Evolutionary conservation across 768 basidiomycete genomes (phyloP), one percentile per base, ranked within the genome.

Genomic region (Phylloporus sp.): DNA sequence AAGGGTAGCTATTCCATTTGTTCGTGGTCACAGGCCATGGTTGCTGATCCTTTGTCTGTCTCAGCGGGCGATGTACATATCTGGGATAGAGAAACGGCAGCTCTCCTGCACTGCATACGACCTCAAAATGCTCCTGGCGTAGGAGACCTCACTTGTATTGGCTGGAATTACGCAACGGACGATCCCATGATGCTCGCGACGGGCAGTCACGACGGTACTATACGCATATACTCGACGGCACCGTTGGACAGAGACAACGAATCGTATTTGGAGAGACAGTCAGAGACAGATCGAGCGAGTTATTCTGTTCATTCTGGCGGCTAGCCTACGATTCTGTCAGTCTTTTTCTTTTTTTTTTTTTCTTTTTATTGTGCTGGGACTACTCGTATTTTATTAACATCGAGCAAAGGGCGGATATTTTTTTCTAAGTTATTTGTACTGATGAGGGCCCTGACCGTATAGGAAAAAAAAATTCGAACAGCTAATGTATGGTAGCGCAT

Each of bases 11-110:
- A 16, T 22, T 15, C 26, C 41, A 28, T 28, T 11, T 16, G 26
- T 22, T 35, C 20, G 10, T 47, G 11, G 11, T 22, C n/a, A n/a
- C 16, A 32, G 2, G 27, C 35, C 18, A 5, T 9, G 35, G 5
- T 50, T 35, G 31, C 50, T 54, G 13, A 50, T 45, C 6, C n/a
- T 18, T 36, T n/a, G n/a, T 50, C 36, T 18, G 39, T 40, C 22
- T 31, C 53, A 90, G 89, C 80, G 54, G 90, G 90, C 5, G 86
- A 90, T 59, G 84, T 92, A 13, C 85, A 88, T 61, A 87, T 91
- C 12, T 92, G 90, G 90, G 90, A 92, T 60, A 80, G 83, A 53
- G 88, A 91, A 69, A 86, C 85, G 11, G 90, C 80, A 6, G 76
- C 81, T 8, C 71, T 89, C 2, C 73, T 92, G 3, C 88, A 89